Base-by-base conservation (phyloP, 768 basidiomycete species). In the Gymnopilus dilepis region DNA sequence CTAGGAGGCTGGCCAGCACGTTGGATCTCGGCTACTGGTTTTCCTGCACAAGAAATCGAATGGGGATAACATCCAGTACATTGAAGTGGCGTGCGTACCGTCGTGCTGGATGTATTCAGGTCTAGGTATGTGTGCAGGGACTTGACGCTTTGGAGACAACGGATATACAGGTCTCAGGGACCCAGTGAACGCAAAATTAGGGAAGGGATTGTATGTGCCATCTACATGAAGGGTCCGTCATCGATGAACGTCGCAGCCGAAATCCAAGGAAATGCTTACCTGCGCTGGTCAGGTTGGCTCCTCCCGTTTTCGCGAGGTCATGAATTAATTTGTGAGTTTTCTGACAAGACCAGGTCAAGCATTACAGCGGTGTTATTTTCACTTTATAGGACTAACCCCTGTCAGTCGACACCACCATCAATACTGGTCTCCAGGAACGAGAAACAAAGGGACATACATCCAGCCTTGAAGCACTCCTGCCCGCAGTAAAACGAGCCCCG, bases 401-500 rank as follows among this genome's bases (percentile, higher is more conserved):
- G 66, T 56, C 21, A 48, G 48, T 60, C 45, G 58, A 58, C 61
- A 40, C 47, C 31, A 38, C 31, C 56, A 62, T 61, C 43, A 60
- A 56, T 52, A 61, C 19, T 47, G 24, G 62, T 45, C 59, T 64
- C 56, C 50, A 64, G 43, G 12, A 31, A 64, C 64, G 59, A 47
- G 28, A 59, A 54, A 62, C 15, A 48, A 60, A 45, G 55, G 38
- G 51, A 82, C 95, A 80, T 74, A 96, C 97, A 99, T 74, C 86
- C 90, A 48, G 88, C 84, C 76, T 97, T 98, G 86, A 98, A 98
- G 77, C 97, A 99, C 53, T 92, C 94, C 75, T 99, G 97, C 24
- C 89, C 87, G 66, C 97, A 98, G 77, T 96, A 99, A 73, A 90
- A 92, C 31, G 92, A 94, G 30, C 92, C 91, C 50, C 82, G 83